These are phyloP conservation scores for Fusarium tricinctum DNA, from an alignment of 2,329 filamentous ascomycete genomes.

Conservation along the genomic window DNA sequence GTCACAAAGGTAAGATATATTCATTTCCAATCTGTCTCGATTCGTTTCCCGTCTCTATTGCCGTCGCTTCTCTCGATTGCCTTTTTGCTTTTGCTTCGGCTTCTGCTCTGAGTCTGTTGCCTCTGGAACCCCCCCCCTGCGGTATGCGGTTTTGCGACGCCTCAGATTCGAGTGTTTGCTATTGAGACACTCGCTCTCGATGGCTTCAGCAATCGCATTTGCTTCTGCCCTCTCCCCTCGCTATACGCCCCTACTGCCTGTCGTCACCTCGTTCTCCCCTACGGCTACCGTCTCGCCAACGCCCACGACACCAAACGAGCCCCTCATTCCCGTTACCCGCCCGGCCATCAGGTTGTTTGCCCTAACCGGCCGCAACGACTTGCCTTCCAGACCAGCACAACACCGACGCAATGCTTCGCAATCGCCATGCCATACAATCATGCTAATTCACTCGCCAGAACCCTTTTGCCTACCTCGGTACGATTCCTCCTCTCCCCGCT, in stretches of 20 bases:
- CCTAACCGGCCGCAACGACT: conserved; percentile 37
- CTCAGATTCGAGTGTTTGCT: conserved; percentile 12
- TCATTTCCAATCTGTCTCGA: not conserved
- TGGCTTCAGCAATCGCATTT: conserved; percentile 28
- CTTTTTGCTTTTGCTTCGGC: not conserved
- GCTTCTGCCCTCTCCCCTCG: not conserved
- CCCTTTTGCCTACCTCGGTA: conserved; percentile 99
- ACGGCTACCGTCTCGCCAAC: conserved; percentile 1
- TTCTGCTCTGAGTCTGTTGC: not conserved
- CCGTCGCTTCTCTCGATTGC: not conserved
- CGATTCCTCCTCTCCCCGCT: conserved; percentile 52
- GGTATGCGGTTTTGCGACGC: conserved; percentile 15
- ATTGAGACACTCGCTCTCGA: conserved; percentile 15
- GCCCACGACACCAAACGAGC: conserved; percentile 28
- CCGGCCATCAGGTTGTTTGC: conserved; percentile 41
- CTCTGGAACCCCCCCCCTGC: conserved; percentile 13
- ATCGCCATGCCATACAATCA: conserved; percentile 11
- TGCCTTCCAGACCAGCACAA: conserved; percentile 5
- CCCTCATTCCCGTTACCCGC: conserved; percentile 41
- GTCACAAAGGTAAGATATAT: conserved; percentile 67
- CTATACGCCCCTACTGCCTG: not conserved
- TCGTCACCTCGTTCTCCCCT: conserved; percentile 6
- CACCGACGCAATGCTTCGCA: conserved; percentile 11
- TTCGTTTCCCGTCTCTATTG: not conserved
- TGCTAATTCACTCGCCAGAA: conserved; percentile 73